A percentile compares a stretch with the other conserved stretches of the same genome.
phyloP scores from a whole-genome alignment of 2,329 filamentous ascomycete genomes.

The Sarocladium strictum region DNA sequence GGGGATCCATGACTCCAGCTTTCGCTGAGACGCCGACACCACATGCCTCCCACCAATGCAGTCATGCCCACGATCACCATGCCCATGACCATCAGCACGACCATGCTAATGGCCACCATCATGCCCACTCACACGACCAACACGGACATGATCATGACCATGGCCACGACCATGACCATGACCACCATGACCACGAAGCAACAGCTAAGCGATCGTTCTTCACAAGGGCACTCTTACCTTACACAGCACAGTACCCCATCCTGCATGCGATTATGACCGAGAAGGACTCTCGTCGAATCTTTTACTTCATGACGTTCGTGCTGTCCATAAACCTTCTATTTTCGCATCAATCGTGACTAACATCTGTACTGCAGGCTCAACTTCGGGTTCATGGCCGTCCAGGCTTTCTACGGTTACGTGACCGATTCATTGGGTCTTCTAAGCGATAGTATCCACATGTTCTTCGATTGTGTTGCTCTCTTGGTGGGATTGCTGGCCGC shows the following conservation, averaged over 20 bases:
- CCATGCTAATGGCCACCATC: constrained; percentile 21
- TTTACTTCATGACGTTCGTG: constrained; percentile 88
- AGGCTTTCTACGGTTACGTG: constrained; percentile 88
- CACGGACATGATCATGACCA: constrained; percentile 21
- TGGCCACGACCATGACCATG: constrained; percentile 21
- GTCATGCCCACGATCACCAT: constrained; percentile 16
- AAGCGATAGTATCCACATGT: constrained; percentile 98
- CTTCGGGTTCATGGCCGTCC: constrained; percentile 89
- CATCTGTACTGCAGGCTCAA: constrained; percentile 59
- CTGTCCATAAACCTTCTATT: background rate
- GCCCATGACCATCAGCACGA: constrained; percentile 18
- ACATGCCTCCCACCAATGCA: background rate
- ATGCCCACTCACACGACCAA: constrained; percentile 16
- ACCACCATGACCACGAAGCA: constrained; percentile 30
- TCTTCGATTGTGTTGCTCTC: constrained; percentile 93
- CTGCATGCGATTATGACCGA: constrained; percentile 82
- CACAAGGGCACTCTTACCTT: constrained; percentile 66
- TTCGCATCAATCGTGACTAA: background rate
- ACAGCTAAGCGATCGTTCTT: constrained; percentile 56
- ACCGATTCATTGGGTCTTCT: constrained; percentile 93
- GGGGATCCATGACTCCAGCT: background rate
- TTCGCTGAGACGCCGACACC: constrained; percentile 20
- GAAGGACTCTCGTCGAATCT: constrained; percentile 88
- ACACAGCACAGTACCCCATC: constrained; percentile 66
- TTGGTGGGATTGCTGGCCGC: constrained; percentile 85